These are phyloP conservation scores for Saccharomyces hybrid DNA, from an alignment of 1,139 yeast genomes.

Conservation along the genomic window DNA sequence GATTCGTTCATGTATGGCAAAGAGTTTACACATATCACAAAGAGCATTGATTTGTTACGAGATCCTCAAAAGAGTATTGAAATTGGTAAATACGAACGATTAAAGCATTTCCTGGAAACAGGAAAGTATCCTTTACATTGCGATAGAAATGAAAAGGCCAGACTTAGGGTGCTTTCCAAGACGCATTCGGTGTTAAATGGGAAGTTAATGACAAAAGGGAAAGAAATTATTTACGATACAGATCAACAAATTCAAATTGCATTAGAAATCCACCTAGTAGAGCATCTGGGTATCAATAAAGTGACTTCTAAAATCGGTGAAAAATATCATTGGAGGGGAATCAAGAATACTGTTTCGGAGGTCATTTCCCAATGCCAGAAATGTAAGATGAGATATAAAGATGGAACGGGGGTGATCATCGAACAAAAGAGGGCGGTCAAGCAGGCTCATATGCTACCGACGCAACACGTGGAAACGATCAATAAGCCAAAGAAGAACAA, in stretches of 20 bases:
- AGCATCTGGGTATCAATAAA: slow-evolving; percentile 86
- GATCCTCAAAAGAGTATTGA: slow-evolving; percentile 26
- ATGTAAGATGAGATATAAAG: slow-evolving; percentile 47
- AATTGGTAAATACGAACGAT: slow-evolving; percentile 53
- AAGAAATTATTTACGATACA: slow-evolving; percentile 75
- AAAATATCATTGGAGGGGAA: slow-evolving; percentile 82
- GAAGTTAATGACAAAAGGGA: slow-evolving; percentile 64
- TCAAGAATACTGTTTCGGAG: slow-evolving; percentile 77
- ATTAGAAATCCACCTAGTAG: slow-evolving; percentile 55
- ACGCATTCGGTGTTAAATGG: slow-evolving; percentile 69
- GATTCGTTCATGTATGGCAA: slow-evolving; percentile 73
- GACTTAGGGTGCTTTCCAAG: slow-evolving; percentile 74
- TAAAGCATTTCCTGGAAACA: slow-evolving; percentile 70
- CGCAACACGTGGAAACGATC: slow-evolving; percentile 10
- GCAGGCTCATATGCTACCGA: slow-evolving; percentile 28
- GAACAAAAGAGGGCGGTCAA: slow-evolving; percentile 19
- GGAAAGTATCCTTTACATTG: slow-evolving; percentile 82
- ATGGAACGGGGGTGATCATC: slow-evolving; percentile 27
- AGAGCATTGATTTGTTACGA: slow-evolving; percentile 26
- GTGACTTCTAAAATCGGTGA: slow-evolving; percentile 74
- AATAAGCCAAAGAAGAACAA: slow-evolving; percentile 1
- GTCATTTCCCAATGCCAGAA: slow-evolving; percentile 71
- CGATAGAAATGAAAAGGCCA: slow-evolving; percentile 74
- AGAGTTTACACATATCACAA: slow-evolving; percentile 35
- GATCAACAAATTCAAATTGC: slow-evolving; percentile 69